Evolutionary conservation across 805 yeast species (phyloP).

Genomic region (Sungouiozyma ichnusensis): DNA sequence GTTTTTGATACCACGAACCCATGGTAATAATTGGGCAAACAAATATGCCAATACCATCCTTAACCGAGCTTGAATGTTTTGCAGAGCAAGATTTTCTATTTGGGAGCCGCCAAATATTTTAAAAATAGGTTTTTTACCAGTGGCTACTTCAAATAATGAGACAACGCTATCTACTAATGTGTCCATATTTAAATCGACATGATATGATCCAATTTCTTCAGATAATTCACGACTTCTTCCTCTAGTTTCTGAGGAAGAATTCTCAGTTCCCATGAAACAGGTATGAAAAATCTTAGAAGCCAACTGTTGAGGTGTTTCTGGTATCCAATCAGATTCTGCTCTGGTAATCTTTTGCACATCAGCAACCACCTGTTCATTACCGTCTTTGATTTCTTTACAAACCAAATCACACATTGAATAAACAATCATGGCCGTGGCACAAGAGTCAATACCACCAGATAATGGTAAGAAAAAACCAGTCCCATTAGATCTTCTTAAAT

Average conservation of each 20-base stretch:
- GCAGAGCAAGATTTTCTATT: conserved; percentile 87
- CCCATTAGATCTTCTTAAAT: conserved; percentile 78
- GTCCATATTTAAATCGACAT: conserved; percentile 89
- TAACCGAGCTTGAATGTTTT: conserved; percentile 91
- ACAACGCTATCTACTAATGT: conserved; percentile 64
- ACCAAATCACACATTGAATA: conserved; percentile 90
- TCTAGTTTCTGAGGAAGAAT: conserved; percentile 84
- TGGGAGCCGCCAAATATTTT: conserved; percentile 89
- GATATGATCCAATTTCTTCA: conserved; percentile 71
- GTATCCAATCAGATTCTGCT: conserved; percentile 48
- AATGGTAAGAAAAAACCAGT: conserved; percentile 90
- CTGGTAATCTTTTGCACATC: conserved; percentile 68
- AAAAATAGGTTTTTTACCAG: conserved; percentile 82
- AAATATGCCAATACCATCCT: conserved; percentile 91
- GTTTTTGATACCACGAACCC: conserved; percentile 65
- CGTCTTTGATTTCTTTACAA: conserved; percentile 52
- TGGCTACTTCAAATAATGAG: conserved; percentile 70
- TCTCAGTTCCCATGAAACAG: conserved; percentile 90
- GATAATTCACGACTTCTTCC: conserved; percentile 71
- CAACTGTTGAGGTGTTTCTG: conserved; percentile 64
- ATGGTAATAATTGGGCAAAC: conserved; percentile 89
- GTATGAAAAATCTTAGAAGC: conserved; percentile 75
- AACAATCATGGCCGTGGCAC: conserved; percentile 93
- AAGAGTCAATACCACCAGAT: conserved; percentile 95
- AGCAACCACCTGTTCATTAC: conserved; percentile 61